Percentiles rank a stretch among this genome's conserved stretches.
Conservation (phyloP, 1,139 yeast genomes). For the Saccharomyces hybrid region DNA sequence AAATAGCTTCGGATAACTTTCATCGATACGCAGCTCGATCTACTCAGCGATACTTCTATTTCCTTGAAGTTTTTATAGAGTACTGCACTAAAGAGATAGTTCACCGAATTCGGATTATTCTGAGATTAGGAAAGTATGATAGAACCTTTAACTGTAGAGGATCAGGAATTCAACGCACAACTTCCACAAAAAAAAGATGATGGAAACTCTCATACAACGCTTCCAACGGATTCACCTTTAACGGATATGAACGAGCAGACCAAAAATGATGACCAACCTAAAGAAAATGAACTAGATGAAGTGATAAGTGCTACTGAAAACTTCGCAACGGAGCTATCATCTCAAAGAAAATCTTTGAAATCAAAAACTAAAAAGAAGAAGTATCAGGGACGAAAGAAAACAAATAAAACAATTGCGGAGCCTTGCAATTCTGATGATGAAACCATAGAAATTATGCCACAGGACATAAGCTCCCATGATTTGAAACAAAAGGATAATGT, state of each 20-base stretch:
- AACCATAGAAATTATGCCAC: not conserved
- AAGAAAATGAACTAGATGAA: constrained; percentile 8
- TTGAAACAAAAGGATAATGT: not conserved
- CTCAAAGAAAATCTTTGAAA: not conserved
- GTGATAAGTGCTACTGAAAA: constrained; percentile 11
- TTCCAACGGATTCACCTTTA: not conserved
- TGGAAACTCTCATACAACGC: not conserved
- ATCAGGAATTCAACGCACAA: not conserved
- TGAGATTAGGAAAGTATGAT: not conserved
- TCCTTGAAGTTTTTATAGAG: not conserved
- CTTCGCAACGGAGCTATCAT: not conserved
- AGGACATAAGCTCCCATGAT: not conserved
- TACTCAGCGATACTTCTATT: not conserved
- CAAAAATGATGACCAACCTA: not conserved
- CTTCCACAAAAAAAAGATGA: not conserved
- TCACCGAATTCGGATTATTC: not conserved
- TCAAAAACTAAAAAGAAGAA: not conserved
- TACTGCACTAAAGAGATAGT: not conserved
- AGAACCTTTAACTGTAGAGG: not conserved
- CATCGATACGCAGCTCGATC: not conserved
- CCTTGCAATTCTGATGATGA: not conserved
- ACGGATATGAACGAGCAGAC: not conserved
- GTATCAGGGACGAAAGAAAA: not conserved
- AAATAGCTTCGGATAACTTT: not conserved
- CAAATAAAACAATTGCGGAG: not conserved